Base-by-base conservation (phyloP, 257 asterid genomes). In the Henckelia pumila region DNA sequence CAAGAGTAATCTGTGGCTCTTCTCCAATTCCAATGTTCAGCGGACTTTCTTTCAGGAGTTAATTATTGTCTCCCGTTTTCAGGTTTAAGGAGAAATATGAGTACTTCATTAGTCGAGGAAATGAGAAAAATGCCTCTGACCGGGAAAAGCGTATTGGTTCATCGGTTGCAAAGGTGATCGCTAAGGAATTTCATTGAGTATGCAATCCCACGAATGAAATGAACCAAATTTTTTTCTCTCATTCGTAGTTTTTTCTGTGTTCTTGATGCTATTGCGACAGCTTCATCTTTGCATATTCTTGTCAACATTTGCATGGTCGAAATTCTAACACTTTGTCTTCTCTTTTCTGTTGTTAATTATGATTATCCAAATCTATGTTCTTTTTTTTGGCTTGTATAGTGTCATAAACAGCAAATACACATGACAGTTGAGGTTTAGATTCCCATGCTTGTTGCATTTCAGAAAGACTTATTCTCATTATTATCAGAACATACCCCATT, bases 31-130 rank as follows among this genome's bases (percentile, higher is more conserved):
- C 55, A 29, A 56, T 33, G 25, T 65, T 29, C 70, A 70, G 49
- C 62, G 37, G 55, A 69, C 35, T 59, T 70, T 21, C 61, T 74
- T 70, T 58, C 71, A 6, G 14, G 61, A 26, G 35, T 28, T 64
- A 28, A 72, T 52, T 66, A 11, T 59, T 68, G 49, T 62, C 26
- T 40, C 62, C n/a, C 23, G 13, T 49, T 20, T 72, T 59, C 73
- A 92, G 98, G 88, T 92, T 92, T 76, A 92, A 83, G 80, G 94
- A 89, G 16, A 92, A 83, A 75, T 92, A 84, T 30, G 98, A 92
- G 84, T 62, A 78, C 76, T 70, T 56, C 79, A 89, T 92, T 74
- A 88, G 76, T 76, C 87, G 98, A 56, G 98, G 96, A 61, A 92
- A 80, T 49, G 97, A 92, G 70, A 92, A 88, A 79, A 88, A 85